These are phyloP conservation scores for Uronychia binucleata DNA, from an alignment of 73 alveolate species.

Conservation along the genomic window DNA sequence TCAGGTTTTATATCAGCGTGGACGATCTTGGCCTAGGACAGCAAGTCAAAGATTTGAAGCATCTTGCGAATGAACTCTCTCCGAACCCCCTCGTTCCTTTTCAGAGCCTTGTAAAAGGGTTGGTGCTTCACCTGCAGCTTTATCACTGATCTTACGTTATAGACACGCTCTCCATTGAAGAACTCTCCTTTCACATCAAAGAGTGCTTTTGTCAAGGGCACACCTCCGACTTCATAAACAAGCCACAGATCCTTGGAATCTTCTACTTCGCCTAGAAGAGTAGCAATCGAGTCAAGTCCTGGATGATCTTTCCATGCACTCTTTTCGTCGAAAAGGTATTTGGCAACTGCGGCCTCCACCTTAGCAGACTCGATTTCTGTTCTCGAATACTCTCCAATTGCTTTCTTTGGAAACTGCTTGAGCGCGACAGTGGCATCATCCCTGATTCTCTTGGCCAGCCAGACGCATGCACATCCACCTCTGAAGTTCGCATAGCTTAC, in stretches of 20 bases:
- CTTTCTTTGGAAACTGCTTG: constrained; percentile 58
- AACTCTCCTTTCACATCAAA: constrained; percentile 66
- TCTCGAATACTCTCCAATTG: constrained; percentile 11
- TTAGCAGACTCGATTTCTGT: constrained; percentile 14
- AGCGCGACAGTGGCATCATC: constrained; percentile 52
- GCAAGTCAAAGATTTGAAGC: constrained; percentile 36
- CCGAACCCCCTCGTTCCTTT: constrained; percentile 8
- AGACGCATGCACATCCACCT: constrained; percentile 78
- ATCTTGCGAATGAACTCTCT: constrained; percentile 25
- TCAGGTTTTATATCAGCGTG: constrained; percentile 79
- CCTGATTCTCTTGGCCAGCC: constrained; percentile 52
- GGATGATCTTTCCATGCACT: neutral
- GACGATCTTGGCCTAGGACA: constrained; percentile 27
- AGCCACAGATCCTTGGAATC: constrained; percentile 49
- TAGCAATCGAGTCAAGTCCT: constrained; percentile 29
- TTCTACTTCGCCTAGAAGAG: constrained; percentile 46
- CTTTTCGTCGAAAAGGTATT: neutral
- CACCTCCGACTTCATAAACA: constrained; percentile 61
- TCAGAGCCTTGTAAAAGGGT: constrained; percentile 27
- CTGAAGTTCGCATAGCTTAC: constrained; percentile 36
- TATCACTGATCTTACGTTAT: neutral
- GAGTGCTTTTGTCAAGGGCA: constrained; percentile 43
- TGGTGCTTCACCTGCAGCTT: constrained; percentile 30
- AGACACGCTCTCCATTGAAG: constrained; percentile 44
- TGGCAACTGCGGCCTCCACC: constrained; percentile 27